Conservation (phyloP, 2,329 filamentous ascomycete species). For the Rhynchosporium secalis region DNA sequence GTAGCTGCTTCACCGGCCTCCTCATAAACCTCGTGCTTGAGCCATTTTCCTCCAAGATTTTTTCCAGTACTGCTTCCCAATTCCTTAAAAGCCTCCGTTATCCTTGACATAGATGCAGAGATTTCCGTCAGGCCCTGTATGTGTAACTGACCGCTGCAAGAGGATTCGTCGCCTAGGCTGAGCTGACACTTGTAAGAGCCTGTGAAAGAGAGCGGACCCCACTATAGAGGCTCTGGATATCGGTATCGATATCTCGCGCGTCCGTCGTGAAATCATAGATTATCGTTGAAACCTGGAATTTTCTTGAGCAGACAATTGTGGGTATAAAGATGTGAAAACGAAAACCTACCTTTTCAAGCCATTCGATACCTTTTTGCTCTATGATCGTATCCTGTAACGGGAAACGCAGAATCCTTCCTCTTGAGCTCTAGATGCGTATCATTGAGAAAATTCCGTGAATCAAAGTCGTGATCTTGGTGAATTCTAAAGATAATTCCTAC, state of each 20-base stretch:
- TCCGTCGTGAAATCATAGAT: slow-evolving; percentile 2
- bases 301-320: not conserved
- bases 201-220: not conserved
- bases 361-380: no score
- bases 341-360: no score
- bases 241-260: not conserved
- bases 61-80: not conserved
- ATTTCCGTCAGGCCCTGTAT: slow-evolving; percentile 1
- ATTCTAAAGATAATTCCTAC: no score
- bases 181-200: not conserved
- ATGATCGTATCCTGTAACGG: no score
- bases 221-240: not conserved
- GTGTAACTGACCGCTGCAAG: not conserved
- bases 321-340: not conserved
- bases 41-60: not conserved
- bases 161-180: not conserved
- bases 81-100: not conserved
- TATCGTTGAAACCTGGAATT: not conserved
- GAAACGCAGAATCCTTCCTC: no score
- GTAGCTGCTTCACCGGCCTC: slow-evolving; percentile 1
- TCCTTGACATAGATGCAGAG: not conserved
- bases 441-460: no score
- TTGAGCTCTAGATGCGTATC: no score
- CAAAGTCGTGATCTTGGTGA: no score
- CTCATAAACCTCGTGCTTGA: not conserved